These are phyloP conservation scores for Blechomonas ayalai DNA, from an alignment of 208 protist species.

Conservation along the genomic window DNA sequence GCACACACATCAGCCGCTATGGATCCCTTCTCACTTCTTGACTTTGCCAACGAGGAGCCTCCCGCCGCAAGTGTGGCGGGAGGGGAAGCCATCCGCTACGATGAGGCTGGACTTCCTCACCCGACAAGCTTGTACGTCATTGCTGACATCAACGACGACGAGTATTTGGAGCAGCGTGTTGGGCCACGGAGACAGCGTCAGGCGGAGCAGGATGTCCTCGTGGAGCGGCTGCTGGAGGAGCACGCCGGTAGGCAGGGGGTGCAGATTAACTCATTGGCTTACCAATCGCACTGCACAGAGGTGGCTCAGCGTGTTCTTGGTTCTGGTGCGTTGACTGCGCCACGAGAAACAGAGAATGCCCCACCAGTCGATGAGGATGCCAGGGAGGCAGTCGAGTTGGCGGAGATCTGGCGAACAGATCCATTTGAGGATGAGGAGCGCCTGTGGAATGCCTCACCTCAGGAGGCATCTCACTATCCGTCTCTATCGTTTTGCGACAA, in stretches of 20 bases:
- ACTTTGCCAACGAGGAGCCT: no score
- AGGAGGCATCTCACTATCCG: background rate
- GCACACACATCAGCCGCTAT: no score
- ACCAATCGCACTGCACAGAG: conserved; percentile 9
- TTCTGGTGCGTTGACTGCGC: background rate
- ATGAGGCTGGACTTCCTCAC: conserved; percentile 31
- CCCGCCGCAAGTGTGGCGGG: no score
- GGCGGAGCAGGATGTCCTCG: no score
- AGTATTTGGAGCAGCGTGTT: conserved; percentile 37
- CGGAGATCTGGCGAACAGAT: conserved; percentile 20
- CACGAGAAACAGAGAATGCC: background rate
- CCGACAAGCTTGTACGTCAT: conserved; percentile 38
- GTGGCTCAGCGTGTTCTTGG: conserved; percentile 7
- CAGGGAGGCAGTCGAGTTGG: background rate
- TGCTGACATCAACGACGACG: conserved; percentile 78
- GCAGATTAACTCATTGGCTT: conserved; percentile 9
- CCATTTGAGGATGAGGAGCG: conserved; percentile 11
- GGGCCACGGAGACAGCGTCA: no score
- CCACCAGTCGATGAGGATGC: background rate
- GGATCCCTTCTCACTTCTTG: no score
- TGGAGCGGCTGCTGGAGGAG: background rate
- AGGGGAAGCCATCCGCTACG: conserved; percentile 6
- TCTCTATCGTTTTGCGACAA: background rate
- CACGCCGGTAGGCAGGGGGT: no score
- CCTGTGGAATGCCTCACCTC: background rate